A percentile compares a stretch with the other conserved stretches of the same genome.
These are phyloP conservation scores for Pseudomassariella vexata DNA, from an alignment of 2,329 filamentous ascomycete genomes.

Conservation along the genomic window DNA sequence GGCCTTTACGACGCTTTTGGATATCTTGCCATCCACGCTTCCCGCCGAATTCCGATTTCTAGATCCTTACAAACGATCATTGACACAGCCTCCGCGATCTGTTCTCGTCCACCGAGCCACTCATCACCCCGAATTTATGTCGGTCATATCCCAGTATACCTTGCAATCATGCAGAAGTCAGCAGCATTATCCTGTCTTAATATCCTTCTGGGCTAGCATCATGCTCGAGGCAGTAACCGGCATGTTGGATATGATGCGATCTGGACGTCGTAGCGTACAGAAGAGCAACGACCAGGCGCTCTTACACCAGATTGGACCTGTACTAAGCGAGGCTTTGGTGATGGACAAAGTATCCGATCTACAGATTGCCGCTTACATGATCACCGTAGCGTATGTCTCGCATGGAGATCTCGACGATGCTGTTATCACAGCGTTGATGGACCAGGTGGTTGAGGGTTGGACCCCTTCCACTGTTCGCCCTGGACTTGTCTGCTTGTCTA, in stretches of 20 bases:
- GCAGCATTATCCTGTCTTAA: slow-evolving; percentile 69
- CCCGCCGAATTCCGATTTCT: slow-evolving; percentile 77
- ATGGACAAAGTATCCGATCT: slow-evolving; percentile 72
- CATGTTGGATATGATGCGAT: slow-evolving; percentile 71
- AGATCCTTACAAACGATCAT: slow-evolving; percentile 74
- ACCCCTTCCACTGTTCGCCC: slow-evolving; percentile 65
- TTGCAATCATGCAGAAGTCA: slow-evolving; percentile 65
- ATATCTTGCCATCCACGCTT: slow-evolving; percentile 74
- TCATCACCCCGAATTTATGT: slow-evolving; percentile 70
- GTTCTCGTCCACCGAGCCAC: slow-evolving; percentile 79
- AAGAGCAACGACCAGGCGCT: slow-evolving; percentile 77
- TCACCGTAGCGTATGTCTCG: slow-evolving; percentile 76
- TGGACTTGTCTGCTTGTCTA: slow-evolving; percentile 72
- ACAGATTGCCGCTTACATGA: slow-evolving; percentile 86
- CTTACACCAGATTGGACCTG: slow-evolving; percentile 57
- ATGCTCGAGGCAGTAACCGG: slow-evolving; percentile 79
- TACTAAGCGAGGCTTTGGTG: slow-evolving; percentile 72
- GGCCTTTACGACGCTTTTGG: slow-evolving; percentile 78
- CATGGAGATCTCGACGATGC: slow-evolving; percentile 76
- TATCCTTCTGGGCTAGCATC: slow-evolving; percentile 88
- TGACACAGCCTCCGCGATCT: slow-evolving; percentile 71
- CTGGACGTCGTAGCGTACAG: slow-evolving; percentile 71
- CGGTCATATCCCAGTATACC: slow-evolving; percentile 71
- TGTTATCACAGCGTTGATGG: slow-evolving; percentile 82
- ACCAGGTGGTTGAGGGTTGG: slow-evolving; percentile 76